These are phyloP conservation scores for Kodamaea fungicola DNA, from an alignment of 1,139 yeast species.

Conservation along the genomic window DNA sequence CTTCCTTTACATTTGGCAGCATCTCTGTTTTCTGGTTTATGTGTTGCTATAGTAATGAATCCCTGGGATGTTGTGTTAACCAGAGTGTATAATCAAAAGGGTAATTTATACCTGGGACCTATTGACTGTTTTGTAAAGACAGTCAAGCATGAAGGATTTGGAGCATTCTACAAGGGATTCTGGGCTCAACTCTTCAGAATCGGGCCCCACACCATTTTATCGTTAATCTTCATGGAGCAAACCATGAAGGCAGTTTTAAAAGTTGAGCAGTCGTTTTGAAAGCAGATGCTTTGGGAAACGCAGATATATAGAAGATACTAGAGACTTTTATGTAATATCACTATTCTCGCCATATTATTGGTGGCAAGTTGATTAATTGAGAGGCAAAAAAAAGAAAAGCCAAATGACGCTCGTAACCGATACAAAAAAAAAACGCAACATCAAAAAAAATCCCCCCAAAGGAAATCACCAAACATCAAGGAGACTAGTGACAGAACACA, in stretches of 20 bases:
- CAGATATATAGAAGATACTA: too few relatives aligned
- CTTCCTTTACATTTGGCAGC: slow-evolving; percentile 71
- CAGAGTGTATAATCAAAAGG: slow-evolving; percentile 91
- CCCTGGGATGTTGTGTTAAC: slow-evolving; percentile 96
- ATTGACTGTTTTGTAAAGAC: slow-evolving; percentile 86
- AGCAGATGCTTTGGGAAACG: background rate
- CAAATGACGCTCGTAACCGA: background rate
- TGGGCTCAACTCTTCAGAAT: slow-evolving; percentile 88
- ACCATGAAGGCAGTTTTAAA: slow-evolving; percentile 62
- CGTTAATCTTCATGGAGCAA: slow-evolving; percentile 93
- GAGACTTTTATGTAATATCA: too few relatives aligned
- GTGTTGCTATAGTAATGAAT: slow-evolving; percentile 93
- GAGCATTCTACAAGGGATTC: slow-evolving; percentile 91
- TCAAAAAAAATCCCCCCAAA: background rate
- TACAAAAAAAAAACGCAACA: background rate
- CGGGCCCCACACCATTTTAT: slow-evolving; percentile 91
- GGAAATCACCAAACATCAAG: background rate
- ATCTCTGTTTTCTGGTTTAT: slow-evolving; percentile 80
- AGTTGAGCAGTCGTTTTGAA: slow-evolving; percentile 27
- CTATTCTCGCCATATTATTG: too few relatives aligned
- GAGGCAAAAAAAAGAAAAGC: background rate
- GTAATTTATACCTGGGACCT: slow-evolving; percentile 81
- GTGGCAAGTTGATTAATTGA: background rate
- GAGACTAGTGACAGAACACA: slow-evolving; percentile 1
- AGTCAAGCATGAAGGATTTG: slow-evolving; percentile 73